phyloP scores from a whole-genome alignment of 169 alveolate genomes.

The Eimeria brunetti region DNA sequence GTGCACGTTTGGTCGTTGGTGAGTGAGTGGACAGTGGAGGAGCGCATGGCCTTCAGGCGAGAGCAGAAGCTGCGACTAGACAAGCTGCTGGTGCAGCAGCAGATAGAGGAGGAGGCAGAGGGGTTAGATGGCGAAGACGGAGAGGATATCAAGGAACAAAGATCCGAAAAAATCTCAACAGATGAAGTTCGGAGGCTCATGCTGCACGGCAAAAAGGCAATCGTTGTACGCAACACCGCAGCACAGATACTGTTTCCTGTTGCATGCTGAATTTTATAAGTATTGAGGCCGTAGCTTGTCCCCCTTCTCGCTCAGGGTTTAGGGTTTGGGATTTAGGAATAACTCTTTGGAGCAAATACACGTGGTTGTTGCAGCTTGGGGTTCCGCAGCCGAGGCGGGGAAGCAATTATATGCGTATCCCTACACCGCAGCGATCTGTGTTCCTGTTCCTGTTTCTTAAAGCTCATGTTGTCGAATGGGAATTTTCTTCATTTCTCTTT shows the following conservation, averaged over 20 bases:
- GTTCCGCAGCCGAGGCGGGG: too few relatives aligned
- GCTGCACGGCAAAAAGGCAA: slow-evolving; percentile 91
- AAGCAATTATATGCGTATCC: neutral
- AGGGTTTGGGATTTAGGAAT: too few relatives aligned
- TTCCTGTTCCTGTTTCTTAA: neutral
- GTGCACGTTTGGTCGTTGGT: slow-evolving; percentile 98
- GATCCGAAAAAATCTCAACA: slow-evolving; percentile 87
- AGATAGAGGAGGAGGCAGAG: slow-evolving; percentile 62
- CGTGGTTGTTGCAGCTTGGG: neutral
- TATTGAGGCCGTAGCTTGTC: too few relatives aligned
- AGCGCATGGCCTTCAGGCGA: slow-evolving; percentile 98
- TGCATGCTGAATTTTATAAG: too few relatives aligned
- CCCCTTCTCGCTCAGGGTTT: too few relatives aligned
- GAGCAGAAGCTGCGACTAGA: slow-evolving; percentile 90
- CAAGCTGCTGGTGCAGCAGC: slow-evolving; percentile 89
- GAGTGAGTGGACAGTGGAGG: slow-evolving; percentile 99
- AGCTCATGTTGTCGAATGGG: neutral
- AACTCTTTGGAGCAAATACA: neutral
- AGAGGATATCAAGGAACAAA: slow-evolving; percentile 80
- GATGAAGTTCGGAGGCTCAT: slow-evolving; percentile 90
- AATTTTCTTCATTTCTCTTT: neutral
- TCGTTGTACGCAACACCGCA: slow-evolving; percentile 74
- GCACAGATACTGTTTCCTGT: slow-evolving; percentile 47
- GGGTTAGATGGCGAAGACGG: slow-evolving; percentile 71
- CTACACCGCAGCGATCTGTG: neutral